Conservation (phyloP, 2,329 filamentous ascomycete genomes). For the Pestalotiopsis sp. region DNA sequence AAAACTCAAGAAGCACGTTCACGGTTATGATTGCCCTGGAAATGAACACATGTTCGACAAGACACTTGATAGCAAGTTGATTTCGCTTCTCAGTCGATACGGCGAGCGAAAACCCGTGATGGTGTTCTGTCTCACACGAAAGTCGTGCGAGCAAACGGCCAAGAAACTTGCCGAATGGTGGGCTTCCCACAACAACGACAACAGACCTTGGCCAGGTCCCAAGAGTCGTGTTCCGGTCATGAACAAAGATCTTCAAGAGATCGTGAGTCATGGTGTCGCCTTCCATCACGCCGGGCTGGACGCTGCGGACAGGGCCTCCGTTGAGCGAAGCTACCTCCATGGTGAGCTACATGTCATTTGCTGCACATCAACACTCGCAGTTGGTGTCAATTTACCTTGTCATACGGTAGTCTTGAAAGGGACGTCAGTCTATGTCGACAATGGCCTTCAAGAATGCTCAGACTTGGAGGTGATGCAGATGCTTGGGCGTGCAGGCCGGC, state of each 20-base stretch:
- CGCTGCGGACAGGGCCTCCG: slow-evolving; percentile 59
- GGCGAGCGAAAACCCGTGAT: slow-evolving; percentile 75
- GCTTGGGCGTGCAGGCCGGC: slow-evolving; percentile 81
- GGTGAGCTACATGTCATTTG: slow-evolving; percentile 81
- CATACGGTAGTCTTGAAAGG: slow-evolving; percentile 84
- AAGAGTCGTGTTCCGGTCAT: slow-evolving; percentile 50
- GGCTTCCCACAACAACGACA: slow-evolving; percentile 48
- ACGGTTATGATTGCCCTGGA: slow-evolving; percentile 64
- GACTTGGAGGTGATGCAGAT: slow-evolving; percentile 90
- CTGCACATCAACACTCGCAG: slow-evolving; percentile 82
- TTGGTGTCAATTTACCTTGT: slow-evolving; percentile 83
- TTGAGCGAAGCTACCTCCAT: slow-evolving; percentile 70
- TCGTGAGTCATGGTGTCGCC: slow-evolving; percentile 62
- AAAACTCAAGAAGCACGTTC: slow-evolving; percentile 74
- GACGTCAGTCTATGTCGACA: slow-evolving; percentile 67
- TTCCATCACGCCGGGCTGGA: slow-evolving; percentile 83
- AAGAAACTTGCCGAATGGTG: slow-evolving; percentile 69
- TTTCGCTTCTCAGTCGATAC: slow-evolving; percentile 67
- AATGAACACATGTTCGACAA: slow-evolving; percentile 83
- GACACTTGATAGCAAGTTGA: slow-evolving; percentile 65
- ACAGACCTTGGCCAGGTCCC: slow-evolving; percentile 67
- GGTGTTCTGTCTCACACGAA: slow-evolving; percentile 80
- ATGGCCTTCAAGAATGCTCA: slow-evolving; percentile 68
- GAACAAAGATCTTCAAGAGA: slow-evolving; percentile 61
- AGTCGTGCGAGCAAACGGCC: slow-evolving; percentile 70